Base-by-base conservation (phyloP, 805 yeast species). In the Ogataea corticis region DNA sequence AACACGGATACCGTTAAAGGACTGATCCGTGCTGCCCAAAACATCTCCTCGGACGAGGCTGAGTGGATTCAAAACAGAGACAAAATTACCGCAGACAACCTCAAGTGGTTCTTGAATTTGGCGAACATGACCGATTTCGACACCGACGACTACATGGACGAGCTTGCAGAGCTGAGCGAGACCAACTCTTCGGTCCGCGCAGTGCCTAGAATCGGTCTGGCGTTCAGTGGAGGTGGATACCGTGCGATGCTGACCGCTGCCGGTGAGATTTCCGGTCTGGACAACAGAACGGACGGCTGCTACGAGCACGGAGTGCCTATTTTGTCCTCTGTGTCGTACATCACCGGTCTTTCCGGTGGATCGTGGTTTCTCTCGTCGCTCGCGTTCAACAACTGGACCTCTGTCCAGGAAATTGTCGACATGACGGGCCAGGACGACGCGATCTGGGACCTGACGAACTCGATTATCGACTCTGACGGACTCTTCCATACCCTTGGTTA, bases 161-260 rank as follows among this genome's bases (percentile, higher is more conserved):
- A 59, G 6, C 60, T 72, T 31, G 21, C 30, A 10, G 25, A 23
- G 11, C 33, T 44, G 13, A 48, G 54, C 34, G 19, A 32, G 33
- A 38, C 53, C 2, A 66, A 72, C 55, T 57, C 66, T 31, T 58
- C 79, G 7, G 69, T 77, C 45, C 33, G 46, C 16, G 45, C 53
- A 2, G 54, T 56, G 15, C 68, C 68, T 14, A 70, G 73, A 39
- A 69, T 85, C 34, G 90, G 80, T 3, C 52, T 77, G 23, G 83
- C 89, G 6, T 80, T 83, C 54, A 75, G 87, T 13, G 96, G 96
- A 36, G 96, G 97, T 60, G 96, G 96, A 3, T 89, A 87, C 64
- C 76, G 97, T 50, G 95, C 96, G 28, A 87, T 89, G 88, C 67
- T 89, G 36, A 68, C 75, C 46, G 96, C 96, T 2, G 96, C 96